These are phyloP conservation scores for Perilla frutescens DNA, from an alignment of 257 asterid genomes.

Conservation along the genomic window DNA sequence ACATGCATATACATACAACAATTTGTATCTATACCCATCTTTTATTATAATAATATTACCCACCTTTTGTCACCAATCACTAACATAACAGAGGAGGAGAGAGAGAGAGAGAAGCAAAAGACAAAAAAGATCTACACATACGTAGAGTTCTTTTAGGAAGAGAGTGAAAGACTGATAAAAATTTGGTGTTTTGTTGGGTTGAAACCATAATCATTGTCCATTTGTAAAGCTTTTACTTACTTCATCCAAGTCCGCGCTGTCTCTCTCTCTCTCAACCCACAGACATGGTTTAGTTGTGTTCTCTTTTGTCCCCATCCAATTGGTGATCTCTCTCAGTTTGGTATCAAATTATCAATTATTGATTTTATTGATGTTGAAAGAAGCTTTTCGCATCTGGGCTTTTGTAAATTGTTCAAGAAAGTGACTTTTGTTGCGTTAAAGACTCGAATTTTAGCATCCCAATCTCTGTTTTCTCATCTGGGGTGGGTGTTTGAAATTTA, in stretches of 20 bases:
- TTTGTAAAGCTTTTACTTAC: constrained; percentile 37
- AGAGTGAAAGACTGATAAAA: constrained; percentile 29
- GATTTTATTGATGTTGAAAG: constrained; percentile 28
- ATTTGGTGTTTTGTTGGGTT: constrained; percentile 43
- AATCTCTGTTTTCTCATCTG: constrained; percentile 37
- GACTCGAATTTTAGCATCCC: constrained; percentile 32
- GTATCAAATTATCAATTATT: constrained; percentile 36
- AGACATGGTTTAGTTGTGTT: constrained; percentile 39
- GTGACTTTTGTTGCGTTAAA: constrained; percentile 35
- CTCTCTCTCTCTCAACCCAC: constrained; percentile 28
- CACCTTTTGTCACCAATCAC: constrained; percentile 42
- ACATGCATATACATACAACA: constrained; percentile 38
- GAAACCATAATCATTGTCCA: constrained; percentile 47
- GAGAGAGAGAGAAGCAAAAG: constrained; percentile 28
- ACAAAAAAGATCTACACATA: constrained; percentile 33
- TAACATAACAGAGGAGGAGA: constrained; percentile 20
- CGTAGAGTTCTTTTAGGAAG: constrained; percentile 20
- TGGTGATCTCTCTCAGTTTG: constrained; percentile 37
- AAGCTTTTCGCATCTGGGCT: constrained; percentile 46
- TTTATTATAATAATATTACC: constrained; percentile 24
- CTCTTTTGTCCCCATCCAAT: constrained; percentile 24
- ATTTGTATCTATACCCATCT: constrained; percentile 37
- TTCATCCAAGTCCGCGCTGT: constrained; percentile 31
- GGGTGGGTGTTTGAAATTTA: constrained; percentile 26
- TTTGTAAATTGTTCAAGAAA: constrained; percentile 35